Conservation (phyloP, 148 eudicot genomes). For the Amaranthus palmeri region DNA sequence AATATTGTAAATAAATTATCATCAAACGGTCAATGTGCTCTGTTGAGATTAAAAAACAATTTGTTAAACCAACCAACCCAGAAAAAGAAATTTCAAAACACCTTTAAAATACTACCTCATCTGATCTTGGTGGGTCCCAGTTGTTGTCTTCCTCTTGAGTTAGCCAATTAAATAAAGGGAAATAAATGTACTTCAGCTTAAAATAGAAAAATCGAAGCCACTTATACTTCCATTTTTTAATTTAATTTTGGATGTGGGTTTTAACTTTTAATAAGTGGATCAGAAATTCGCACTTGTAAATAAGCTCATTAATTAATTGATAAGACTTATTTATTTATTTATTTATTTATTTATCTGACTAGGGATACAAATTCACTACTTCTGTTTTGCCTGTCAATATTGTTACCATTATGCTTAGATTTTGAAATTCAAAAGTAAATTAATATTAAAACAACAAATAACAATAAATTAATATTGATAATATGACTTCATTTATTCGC, state of each 20-base stretch:
- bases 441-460: no score
- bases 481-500: no score
- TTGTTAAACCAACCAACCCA: slow-evolving; percentile 10
- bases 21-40: slow-evolving; percentile 11
- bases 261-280: not conserved
- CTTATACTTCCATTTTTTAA: slow-evolving; percentile 7
- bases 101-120: not conserved
- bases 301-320: not conserved
- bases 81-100: not conserved
- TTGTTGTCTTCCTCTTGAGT: slow-evolving; percentile 6
- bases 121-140: slow-evolving; percentile 13
- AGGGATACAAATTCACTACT: no score
- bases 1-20: not conserved
- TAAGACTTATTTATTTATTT: not conserved
- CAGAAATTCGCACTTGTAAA: slow-evolving; percentile 2
- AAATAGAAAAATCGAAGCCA: slow-evolving; percentile 8
- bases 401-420: no score
- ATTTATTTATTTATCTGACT: no score
- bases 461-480: no score
- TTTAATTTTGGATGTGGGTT: not conserved
- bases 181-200: not conserved
- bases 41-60: not conserved
- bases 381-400: no score
- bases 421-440: no score
- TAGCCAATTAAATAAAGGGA: slow-evolving; percentile 3